Evolutionary conservation across 768 basidiomycete species (phyloP), one percentile per base, ranked within the genome.

Genomic region (Lentinula edodes): DNA sequence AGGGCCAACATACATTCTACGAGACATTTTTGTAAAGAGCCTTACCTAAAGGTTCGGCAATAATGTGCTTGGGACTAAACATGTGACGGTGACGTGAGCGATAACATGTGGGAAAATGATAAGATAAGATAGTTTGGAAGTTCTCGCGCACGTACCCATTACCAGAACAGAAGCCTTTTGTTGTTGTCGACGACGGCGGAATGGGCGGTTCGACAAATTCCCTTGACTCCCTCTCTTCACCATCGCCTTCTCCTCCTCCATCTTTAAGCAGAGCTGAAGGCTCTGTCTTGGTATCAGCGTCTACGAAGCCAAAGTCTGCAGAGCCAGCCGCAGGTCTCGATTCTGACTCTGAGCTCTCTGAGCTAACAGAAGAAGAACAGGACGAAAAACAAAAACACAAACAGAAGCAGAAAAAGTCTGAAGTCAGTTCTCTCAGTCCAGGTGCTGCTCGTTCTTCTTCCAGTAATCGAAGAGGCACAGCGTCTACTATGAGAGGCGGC

Each of bases 341-440:
- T 75, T 79, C 73, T 65, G 89, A 84, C 72, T 91, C 90, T 6
- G 90, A 91, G 75, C 83, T 92, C 62, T 91, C 89, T 46, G 90
- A 90, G 70, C 84, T 92, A 70, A 91, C 90, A 15, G 90, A 92
- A 68, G 90, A 91, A 68, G 89, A 91, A 66, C 83, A 87, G 66
- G 87, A 88, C 67, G 73, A 76, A 62, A 76, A 72, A 62, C 55
- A 41, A 18, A 56, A 56, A 28, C 66, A 70, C 55, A 61, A 67
- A 34, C 64, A 65, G 20, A 53, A 62, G 58, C 70, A 62, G 39
- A 64, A 61, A 38, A 53, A 52, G 38, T 42, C 41, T 20, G 55
- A 43, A 38, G 18, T 42, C 18, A 23, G 43, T 18, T 46, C 45
- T 46, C 45, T 46, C 35, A 43, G 34, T 38, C 51, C 34, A 38